Evolutionary conservation across 2,329 filamentous ascomycete genomes (phyloP).

Genomic region (Bipolaris victoriae): DNA sequence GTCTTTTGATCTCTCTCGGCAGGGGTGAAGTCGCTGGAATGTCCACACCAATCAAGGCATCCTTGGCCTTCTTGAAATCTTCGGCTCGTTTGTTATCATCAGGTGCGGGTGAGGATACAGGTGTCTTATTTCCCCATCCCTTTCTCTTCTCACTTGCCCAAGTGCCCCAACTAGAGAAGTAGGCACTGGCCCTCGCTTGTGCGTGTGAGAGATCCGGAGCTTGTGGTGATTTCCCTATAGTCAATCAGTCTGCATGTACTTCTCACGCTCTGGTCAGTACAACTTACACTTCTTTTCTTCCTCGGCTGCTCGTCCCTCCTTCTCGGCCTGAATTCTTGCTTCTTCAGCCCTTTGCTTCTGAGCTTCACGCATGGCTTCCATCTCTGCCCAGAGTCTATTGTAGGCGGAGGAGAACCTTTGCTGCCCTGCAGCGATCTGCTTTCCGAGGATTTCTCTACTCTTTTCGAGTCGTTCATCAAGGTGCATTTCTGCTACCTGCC

Average conservation of each 20-base stretch:
- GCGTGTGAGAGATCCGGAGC: constrained; percentile 60
- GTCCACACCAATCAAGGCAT: constrained; percentile 7
- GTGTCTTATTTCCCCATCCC: constrained; percentile 40
- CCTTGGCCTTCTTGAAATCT: constrained; percentile 34
- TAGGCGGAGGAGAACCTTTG: constrained; percentile 88
- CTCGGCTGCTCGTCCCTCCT: constrained; percentile 26
- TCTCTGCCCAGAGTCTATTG: constrained; percentile 87
- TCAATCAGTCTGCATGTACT: constrained; percentile 2
- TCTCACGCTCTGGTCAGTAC: too few relatives aligned
- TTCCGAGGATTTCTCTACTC: constrained; percentile 82
- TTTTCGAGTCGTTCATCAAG: constrained; percentile 88
- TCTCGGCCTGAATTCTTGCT: constrained; percentile 51
- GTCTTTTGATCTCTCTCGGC: constrained; percentile 13
- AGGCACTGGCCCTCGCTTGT: constrained; percentile 66
- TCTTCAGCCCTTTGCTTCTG: constrained; percentile 70
- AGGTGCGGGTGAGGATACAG: constrained; percentile 29
- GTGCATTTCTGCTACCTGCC: constrained; percentile 89
- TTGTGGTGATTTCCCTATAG: constrained; percentile 36
- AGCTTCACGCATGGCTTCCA: constrained; percentile 79
- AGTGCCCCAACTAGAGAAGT: constrained; percentile 67
- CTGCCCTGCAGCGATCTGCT: constrained; percentile 84
- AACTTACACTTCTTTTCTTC: constrained; percentile 34
- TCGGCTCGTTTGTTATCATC: constrained; percentile 38
- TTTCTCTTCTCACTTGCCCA: constrained; percentile 77
- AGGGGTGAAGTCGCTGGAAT: background rate